A percentile compares a stretch with the other conserved stretches of the same genome.
Conservation (phyloP, 108 stramenopile species). For the Discostella pseudostelligera region DNA sequence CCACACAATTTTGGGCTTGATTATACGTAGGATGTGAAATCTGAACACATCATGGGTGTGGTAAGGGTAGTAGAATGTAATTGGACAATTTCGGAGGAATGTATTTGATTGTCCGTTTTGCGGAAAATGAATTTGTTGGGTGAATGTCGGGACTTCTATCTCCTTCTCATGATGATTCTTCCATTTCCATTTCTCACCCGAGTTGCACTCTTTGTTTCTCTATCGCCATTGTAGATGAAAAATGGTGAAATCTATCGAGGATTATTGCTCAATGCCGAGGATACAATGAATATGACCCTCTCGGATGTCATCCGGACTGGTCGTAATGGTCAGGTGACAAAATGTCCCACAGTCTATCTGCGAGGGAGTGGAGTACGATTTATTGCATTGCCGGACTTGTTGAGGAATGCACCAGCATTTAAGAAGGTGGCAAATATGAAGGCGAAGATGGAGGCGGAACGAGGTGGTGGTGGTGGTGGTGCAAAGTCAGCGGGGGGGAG, state of each 20-base stretch:
- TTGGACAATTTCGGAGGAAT: too few relatives aligned
- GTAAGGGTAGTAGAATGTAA: too few relatives aligned
- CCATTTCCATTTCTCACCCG: too few relatives aligned
- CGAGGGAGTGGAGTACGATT: slow-evolving; percentile 93
- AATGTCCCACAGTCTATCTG: slow-evolving; percentile 84
- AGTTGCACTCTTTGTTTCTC: background rate
- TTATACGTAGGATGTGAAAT: too few relatives aligned
- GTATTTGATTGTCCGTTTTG: too few relatives aligned
- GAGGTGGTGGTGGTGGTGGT: slow-evolving; percentile 18
- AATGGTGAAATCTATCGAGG: slow-evolving; percentile 97
- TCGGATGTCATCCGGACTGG: slow-evolving; percentile 83
- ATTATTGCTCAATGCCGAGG: slow-evolving; percentile 90
- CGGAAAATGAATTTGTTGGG: too few relatives aligned
- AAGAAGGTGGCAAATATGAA: slow-evolving; percentile 92
- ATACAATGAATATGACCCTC: slow-evolving; percentile 94
- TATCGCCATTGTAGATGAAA: slow-evolving; percentile 68
- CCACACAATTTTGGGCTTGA: too few relatives aligned
- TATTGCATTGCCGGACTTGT: slow-evolving; percentile 92
- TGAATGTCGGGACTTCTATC: too few relatives aligned
- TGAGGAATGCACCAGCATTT: slow-evolving; percentile 95
- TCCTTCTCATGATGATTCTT: too few relatives aligned
- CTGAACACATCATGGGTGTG: too few relatives aligned
- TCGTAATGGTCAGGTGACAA: slow-evolving; percentile 78
- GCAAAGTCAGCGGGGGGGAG: too few relatives aligned
- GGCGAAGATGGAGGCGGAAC: slow-evolving; percentile 81